Base-by-base conservation (phyloP, 441 rosid species). In the Flueggea neowawraea region DNA sequence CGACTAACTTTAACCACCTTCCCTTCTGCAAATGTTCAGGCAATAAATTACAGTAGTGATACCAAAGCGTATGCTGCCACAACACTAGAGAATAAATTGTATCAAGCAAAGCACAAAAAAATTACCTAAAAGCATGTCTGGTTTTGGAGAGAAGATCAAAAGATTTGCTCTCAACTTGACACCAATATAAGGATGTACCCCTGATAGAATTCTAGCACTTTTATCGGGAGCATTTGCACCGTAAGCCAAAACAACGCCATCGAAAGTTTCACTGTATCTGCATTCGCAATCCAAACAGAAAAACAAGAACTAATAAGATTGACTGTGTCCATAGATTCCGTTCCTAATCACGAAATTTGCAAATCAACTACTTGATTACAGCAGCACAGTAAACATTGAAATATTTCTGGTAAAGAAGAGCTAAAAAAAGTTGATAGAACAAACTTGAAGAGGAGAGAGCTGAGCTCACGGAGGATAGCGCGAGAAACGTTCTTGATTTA, bases 381-480 rank as follows among this genome's bases (percentile, higher is more conserved):
- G 8, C 36, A 31, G 28, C 12, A 39, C 52, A 15, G 36, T 12
- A 11, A 12, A 31, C n/a, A n/a, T n/a, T n/a, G n/a, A n/a, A n/a
- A n/a, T n/a, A n/a, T n/a, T n/a, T n/a, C n/a, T 1, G 43, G 31
- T 7, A 60, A 36, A 5, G 61, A 2, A 31, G n/a, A n/a, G n/a
- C n/a, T n/a, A 11, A 52, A 5, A 7, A 31, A 45, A 17, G 50
- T 8, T 3, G 6, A 32, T 5, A 15, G 56, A 67, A 48, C 63
- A 79, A 69, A 94, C 99, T 82, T 84, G 87, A 94, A 94, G 39
- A 91, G 90, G 36, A 83, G 71, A 67, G 88, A 61, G 73, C 96
- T 86, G 65, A 94, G 94, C 77, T 91, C 83, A 36, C 87, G 85
- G 58, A 83, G 84, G 14, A 94, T 82, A 0, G 96, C 96, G 31